Base-by-base conservation (phyloP, 2,329 filamentous ascomycete genomes). In the Aspergillus neoniger region DNA sequence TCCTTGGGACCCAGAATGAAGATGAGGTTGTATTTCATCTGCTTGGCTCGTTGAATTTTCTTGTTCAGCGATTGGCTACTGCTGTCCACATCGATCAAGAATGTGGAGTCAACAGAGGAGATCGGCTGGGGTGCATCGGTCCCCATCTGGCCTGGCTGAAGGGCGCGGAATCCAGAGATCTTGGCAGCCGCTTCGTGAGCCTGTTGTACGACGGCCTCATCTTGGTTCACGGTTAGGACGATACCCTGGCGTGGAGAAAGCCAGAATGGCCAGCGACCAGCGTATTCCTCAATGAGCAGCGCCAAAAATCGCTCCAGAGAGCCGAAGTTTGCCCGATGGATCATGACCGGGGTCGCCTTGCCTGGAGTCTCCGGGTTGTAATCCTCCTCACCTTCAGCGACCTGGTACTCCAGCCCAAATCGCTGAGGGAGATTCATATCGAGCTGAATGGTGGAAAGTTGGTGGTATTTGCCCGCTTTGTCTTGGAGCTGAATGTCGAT, bases 391-490 rank as follows among this genome's bases (percentile, higher is more conserved):
- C 75, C 74, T 58, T 78, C 76, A 4, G 76, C 71, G 28, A 78
- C 87, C 69, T 86, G 82, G 70, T 96, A 96, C 69, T 88, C 84
- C 38, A 96, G 80, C 49, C 86, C 86, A 71, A 96, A 96, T 12
- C 91, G 86, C 71, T 91, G 90, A 1, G 92, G 92, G 2, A 96
- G 82, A 76, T 96, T 92, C 74, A 96, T 96, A 74, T 96, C 92
- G 28, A 96, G 85, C 79, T 96, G 92, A 54, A 96, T 89, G 0
- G 92, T 96, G 3, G 91, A 92, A 2, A 92, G 91, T 73, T 96
- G 92, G 72, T 96, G 92, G 69, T 92, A 90, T 72, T 94, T 96
- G 7, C 91, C 91, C 69, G 91, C 85, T 1, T 89, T 88, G 71
- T 96, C 92, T 62, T 85, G 86, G 49, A 96, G 77, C 41, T 96